Evolutionary conservation across 176 grass and related monocot species (phyloP).

Genomic region (Saccharum spontaneum): DNA sequence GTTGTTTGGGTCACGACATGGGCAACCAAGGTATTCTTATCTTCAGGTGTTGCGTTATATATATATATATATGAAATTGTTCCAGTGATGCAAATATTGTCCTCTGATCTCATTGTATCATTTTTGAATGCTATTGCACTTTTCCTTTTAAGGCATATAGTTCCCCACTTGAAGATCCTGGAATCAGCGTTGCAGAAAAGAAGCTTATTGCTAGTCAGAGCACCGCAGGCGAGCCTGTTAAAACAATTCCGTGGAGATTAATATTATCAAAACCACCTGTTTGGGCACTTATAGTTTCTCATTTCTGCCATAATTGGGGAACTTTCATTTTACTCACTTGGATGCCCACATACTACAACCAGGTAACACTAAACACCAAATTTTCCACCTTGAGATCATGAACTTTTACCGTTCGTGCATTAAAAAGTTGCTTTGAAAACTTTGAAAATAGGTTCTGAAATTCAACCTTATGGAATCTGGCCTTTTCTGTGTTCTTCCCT

Average conservation of each 20-base stretch:
- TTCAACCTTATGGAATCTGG: slow-evolving; percentile 95
- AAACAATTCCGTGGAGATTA: slow-evolving; percentile 79
- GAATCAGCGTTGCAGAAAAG: slow-evolving; percentile 67
- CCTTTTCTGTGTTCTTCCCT: slow-evolving; percentile 89
- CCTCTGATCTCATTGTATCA: slow-evolving; percentile 13
- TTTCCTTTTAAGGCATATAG: slow-evolving; percentile 74
- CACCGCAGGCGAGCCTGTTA: slow-evolving; percentile 67
- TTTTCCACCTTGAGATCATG: slow-evolving; percentile 11
- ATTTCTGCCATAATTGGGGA: slow-evolving; percentile 99
- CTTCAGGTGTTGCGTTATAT: background rate
- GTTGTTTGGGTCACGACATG: slow-evolving; percentile 70
- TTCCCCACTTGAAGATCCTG: slow-evolving; percentile 90
- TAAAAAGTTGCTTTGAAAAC: slow-evolving; percentile 29
- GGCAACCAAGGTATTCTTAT: slow-evolving; percentile 62
- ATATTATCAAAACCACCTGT: slow-evolving; percentile 94
- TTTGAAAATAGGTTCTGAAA: slow-evolving; percentile 82
- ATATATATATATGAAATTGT: background rate
- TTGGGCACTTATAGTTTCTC: slow-evolving; percentile 92
- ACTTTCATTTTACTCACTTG: slow-evolving; percentile 99
- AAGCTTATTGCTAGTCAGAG: slow-evolving; percentile 66
- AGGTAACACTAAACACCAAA: slow-evolving; percentile 55
- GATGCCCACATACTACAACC: slow-evolving; percentile 99
- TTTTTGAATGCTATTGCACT: slow-evolving; percentile 1
- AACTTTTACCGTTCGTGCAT: background rate
- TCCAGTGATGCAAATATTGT: background rate